phyloP scores from a whole-genome alignment of 257 asterid genomes.

The Cordia subcordata region DNA sequence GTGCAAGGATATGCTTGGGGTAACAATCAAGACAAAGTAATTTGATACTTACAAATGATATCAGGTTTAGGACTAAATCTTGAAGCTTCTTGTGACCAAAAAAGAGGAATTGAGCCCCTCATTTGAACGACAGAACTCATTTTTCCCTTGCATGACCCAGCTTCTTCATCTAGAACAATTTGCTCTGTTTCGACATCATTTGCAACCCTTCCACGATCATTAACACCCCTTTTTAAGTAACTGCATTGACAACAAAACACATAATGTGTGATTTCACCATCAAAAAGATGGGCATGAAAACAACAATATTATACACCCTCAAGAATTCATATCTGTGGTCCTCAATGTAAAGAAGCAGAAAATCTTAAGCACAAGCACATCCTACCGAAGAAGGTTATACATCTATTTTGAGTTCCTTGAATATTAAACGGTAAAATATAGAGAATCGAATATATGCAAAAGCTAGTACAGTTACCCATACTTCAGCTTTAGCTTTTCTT shows the following conservation, averaged over 20 bases:
- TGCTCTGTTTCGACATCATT: conserved; percentile 99
- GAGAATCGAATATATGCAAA: too few relatives aligned
- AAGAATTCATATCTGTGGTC: too few relatives aligned
- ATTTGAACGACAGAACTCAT: conserved; percentile 99
- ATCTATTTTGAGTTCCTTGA: too few relatives aligned
- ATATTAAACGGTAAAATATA: too few relatives aligned
- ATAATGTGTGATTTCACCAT: too few relatives aligned
- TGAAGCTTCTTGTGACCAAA: conserved; percentile 99
- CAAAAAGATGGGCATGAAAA: too few relatives aligned
- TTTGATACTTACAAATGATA: conserved; percentile 71
- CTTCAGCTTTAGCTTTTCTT: too few relatives aligned
- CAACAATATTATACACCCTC: too few relatives aligned
- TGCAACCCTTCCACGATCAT: conserved; percentile 97
- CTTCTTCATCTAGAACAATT: conserved; percentile 93
- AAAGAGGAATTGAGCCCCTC: conserved; percentile 99
- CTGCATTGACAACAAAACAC: conserved; percentile 32
- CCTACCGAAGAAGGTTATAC: too few relatives aligned
- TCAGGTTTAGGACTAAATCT: conserved; percentile 99
- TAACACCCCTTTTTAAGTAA: conserved; percentile 94
- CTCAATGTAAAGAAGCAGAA: too few relatives aligned
- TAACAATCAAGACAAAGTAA: conserved; percentile 5
- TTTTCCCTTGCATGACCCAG: conserved; percentile 91
- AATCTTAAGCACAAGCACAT: too few relatives aligned
- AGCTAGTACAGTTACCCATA: too few relatives aligned
- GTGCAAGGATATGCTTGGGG: background rate